Percentiles rank a stretch among this genome's conserved stretches.
phyloP scores from a whole-genome alignment of 257 asterid genomes.

The Lycium barbarum region DNA sequence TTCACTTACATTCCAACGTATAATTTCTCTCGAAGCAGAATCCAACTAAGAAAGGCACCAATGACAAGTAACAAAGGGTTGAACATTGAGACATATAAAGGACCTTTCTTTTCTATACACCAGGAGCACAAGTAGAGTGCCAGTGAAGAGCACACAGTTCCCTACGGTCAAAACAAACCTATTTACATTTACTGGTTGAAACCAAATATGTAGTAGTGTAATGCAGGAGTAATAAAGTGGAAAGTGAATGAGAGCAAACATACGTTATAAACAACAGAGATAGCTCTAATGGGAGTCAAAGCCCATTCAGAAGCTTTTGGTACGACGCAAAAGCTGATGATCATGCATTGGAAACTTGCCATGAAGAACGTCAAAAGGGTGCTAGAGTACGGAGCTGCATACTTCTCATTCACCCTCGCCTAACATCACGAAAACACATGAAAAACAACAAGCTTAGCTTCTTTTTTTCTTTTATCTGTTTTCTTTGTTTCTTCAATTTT shows the following conservation, averaged over 20 bases:
- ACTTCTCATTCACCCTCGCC: slow-evolving; percentile 65
- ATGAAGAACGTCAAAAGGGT: slow-evolving; percentile 74
- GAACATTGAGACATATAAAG: slow-evolving; percentile 79
- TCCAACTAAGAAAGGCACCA: slow-evolving; percentile 88
- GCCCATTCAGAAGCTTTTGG: slow-evolving; percentile 68
- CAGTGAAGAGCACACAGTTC: slow-evolving; percentile 72
- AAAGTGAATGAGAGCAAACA: too few species aligned
- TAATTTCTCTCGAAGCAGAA: slow-evolving; percentile 65
- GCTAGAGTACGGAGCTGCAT: slow-evolving; percentile 73
- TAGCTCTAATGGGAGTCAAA: slow-evolving; percentile 59
- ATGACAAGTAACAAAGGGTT: slow-evolving; percentile 81
- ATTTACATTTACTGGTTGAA: neutral
- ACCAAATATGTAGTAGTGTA: neutral
- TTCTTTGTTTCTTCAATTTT: neutral
- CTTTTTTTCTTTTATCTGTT: too few species aligned
- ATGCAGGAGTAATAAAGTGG: too few species aligned
- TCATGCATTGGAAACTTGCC: slow-evolving; percentile 79
- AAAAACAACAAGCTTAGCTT: neutral
- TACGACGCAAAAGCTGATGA: slow-evolving; percentile 58
- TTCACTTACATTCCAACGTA: slow-evolving; percentile 66
- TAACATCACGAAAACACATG: slow-evolving; percentile 23
- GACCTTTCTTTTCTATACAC: slow-evolving; percentile 82
- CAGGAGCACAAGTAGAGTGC: slow-evolving; percentile 71
- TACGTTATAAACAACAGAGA: slow-evolving; percentile 69
- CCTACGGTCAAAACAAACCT: slow-evolving; percentile 45